Evolutionary conservation across 208 protist genomes (phyloP), one percentile per base, ranked within the genome.

Genomic region (Lotmaria passim): DNA sequence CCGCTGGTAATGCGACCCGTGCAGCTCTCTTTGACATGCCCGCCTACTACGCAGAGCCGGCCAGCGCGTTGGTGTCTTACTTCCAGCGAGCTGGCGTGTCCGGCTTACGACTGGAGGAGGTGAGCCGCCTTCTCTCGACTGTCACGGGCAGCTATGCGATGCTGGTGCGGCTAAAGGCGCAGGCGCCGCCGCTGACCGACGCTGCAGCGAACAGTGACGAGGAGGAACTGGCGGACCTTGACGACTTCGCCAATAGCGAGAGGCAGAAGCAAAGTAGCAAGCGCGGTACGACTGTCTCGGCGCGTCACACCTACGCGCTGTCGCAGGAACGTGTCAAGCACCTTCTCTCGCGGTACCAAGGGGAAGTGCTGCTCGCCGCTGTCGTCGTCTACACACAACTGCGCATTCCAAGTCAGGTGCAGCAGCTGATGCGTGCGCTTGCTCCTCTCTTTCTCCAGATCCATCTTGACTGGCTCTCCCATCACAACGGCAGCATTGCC

Each of bases 311-410:
- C 7, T 69, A 73, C 60, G 39, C 28, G 44, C 64, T 89, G 2
- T 75, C 83, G 21, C 61, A 57, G 7, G 63, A 70, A 12, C 79
- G 82, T 21, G 88, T 89, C 17, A 39, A 72, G 7, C 58, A 72
- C 43, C 61, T 91, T 19, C 43, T 86, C 46, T 34, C 65, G n/a
- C 85, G 90, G 23, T 95, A 93, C 36, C 46, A 74, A 6, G 81
- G 75, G 7, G 87, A 95, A 60, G 87, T 93, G 43, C 80, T 95
- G 14, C 75, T 95, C 4, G 83, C 86, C 7, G 80, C 88, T 17
- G 43, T 93, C 0, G 56, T 95, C 8, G 83, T 90, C 15, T 70
- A 93, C 60, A 92, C 90, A 17, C 90, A 95, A 73, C 70, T 95
- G 46, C 60, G 80, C 19, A 78, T 80, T 4, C 70, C 82, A 3